Conservation (phyloP, 169 alveolate genomes). For the Babesia ovis region DNA sequence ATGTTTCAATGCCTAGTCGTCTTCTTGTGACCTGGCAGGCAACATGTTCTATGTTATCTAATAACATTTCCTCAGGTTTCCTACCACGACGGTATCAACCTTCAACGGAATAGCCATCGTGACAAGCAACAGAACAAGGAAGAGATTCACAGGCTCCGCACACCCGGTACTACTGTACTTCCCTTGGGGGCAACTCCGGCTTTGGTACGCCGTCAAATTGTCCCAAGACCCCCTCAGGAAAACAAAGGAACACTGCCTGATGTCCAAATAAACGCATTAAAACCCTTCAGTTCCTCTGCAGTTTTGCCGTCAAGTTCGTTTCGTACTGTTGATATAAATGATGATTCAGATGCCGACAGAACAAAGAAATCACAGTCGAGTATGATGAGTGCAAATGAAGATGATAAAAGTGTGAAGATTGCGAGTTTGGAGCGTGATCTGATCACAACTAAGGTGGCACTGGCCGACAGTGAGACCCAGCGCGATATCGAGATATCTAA, state of each 20-base stretch:
- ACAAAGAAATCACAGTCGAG: background rate
- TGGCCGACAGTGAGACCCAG: conserved; percentile 70
- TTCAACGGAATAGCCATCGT: background rate
- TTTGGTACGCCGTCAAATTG: background rate
- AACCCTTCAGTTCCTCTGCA: background rate
- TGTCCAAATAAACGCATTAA: background rate
- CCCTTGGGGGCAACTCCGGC: background rate
- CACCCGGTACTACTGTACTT: conserved; percentile 24
- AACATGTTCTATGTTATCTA: no score
- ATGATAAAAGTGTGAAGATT: conserved; percentile 15
- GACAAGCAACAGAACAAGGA: background rate
- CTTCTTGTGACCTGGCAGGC: no score
- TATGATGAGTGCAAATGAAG: background rate
- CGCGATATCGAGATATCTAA: conserved; percentile 44
- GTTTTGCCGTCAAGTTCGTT: background rate
- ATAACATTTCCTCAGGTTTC: background rate
- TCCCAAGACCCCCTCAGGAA: background rate
- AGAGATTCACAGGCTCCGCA: background rate
- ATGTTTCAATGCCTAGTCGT: background rate
- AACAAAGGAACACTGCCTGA: background rate
- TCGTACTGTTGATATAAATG: background rate
- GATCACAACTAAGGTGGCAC: conserved; percentile 58
- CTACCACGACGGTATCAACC: background rate
- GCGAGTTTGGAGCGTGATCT: conserved; percentile 51
- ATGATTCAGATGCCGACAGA: background rate